Evolutionary conservation across 1,139 yeast genomes (phyloP), one percentile per base, ranked within the genome.

Genomic region (Kodamaea derodonti): DNA sequence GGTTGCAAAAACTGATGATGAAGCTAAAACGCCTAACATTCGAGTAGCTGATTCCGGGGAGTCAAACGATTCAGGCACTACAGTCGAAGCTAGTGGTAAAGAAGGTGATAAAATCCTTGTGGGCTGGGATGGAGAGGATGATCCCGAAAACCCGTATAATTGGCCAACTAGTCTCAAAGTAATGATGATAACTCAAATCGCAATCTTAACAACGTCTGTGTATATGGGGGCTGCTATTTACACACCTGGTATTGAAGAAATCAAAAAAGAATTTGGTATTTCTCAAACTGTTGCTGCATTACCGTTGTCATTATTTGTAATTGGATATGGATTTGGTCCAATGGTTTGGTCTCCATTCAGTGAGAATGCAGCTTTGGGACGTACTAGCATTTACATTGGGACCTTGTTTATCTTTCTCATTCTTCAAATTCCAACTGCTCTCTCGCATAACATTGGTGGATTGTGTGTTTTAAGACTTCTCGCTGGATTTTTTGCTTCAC

Each of bases 191-290:
- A 12, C 65, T 4, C 57, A 67, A 37, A 59, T 75, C 22, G 63
- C 69, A 32, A 37, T 73, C 23, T 58, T 78, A 36, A 75, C 84
- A 2, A 53, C 65, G 4, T 60, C 73, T 4, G 78, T 76, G 4
- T 79, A 79, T 46, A 72, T 77, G 68, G 82, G 78, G 3, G 67
- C 84, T 1, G 77, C 84, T 1, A 70, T 78, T 17, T 77, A 72
- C 43, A 71, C 83, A 1, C 83, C 85, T 0, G 81, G 80, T n/a
- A 41, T 60, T 17, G 52, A 52, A 4, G 46, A 54, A 20, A 50
- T 65, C 18, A 52, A 46, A 54, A 51, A 32, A 18, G 48, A 57
- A 45, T 67, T 52, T 27, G 38, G 57, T 4, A 43, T 71, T 7
- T 32, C 43, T 23, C 43, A 47, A 27, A 48, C 50, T 3, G 45